These are phyloP conservation scores for Pleurotus pulmonarius DNA, from an alignment of 768 basidiomycete genomes.

Conservation along the genomic window DNA sequence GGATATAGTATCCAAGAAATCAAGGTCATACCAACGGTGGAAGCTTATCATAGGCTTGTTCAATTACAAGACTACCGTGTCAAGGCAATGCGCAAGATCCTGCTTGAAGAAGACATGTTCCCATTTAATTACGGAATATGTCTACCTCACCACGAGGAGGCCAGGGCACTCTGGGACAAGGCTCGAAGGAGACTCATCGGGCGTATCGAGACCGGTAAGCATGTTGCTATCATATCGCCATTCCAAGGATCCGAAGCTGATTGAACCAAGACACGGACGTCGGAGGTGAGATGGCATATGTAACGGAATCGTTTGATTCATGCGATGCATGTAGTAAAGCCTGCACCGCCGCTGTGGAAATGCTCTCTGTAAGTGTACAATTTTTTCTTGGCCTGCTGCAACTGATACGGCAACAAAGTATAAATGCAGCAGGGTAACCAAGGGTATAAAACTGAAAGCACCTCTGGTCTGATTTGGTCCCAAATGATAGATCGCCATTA, in stretches of 20 bases:
- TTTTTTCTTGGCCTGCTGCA: neutral
- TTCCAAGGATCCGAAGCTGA: slow-evolving; percentile 5
- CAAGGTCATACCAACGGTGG: slow-evolving; percentile 48
- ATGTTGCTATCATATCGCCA: no score
- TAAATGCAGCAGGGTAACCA: slow-evolving; percentile 55
- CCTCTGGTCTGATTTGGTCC: neutral
- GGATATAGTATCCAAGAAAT: slow-evolving; percentile 51
- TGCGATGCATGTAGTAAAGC: slow-evolving; percentile 60
- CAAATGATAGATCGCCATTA: neutral
- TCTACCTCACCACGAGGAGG: slow-evolving; percentile 41
- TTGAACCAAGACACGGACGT: slow-evolving; percentile 54
- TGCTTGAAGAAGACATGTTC: slow-evolving; percentile 62
- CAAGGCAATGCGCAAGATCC: slow-evolving; percentile 43
- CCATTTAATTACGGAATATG: slow-evolving; percentile 72
- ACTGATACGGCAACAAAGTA: slow-evolving; percentile 38
- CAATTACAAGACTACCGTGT: slow-evolving; percentile 57
- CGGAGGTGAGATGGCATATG: slow-evolving; percentile 59
- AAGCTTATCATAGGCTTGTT: slow-evolving; percentile 62
- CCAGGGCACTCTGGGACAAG: slow-evolving; percentile 47
- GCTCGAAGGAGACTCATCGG: slow-evolving; percentile 40
- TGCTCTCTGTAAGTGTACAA: slow-evolving; percentile 52
- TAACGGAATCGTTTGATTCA: slow-evolving; percentile 38
- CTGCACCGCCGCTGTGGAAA: slow-evolving; percentile 58
- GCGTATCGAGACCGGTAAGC: slow-evolving; percentile 51
- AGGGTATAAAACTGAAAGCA: slow-evolving; percentile 41